Evolutionary conservation across 2,329 filamentous ascomycete species (phyloP), one percentile per base, ranked within the genome.

Genomic region (Coniochaeta prunicola): DNA sequence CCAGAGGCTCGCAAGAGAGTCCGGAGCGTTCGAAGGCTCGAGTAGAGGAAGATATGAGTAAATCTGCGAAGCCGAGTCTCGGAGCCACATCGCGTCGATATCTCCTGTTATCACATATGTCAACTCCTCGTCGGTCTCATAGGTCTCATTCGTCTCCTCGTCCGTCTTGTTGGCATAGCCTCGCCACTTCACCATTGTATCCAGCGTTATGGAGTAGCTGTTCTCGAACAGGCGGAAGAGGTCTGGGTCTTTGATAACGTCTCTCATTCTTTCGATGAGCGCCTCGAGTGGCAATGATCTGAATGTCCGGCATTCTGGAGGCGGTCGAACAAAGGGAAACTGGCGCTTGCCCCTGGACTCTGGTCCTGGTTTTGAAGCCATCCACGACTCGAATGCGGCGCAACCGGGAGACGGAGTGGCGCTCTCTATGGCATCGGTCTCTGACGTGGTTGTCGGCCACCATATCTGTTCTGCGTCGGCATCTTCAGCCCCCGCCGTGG

Each of bases 31-130:
- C 38, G 80, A 82, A 3, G 80, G 76, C 57, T 80, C 78, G 19
- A 90, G 73, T 12, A 90, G 72, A 1, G 83, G 79, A 53, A 86
- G 77, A 65, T 90, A 88, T 31, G 85, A 87, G 64, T 87, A 85
- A 71, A 91, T 80, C 69, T 91, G 88, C 66, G 89, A 89, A 17
- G 86, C 83, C 13, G 90, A 93, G 71, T 96, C 91, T 50, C 92
- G 85, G 59, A 96, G 77, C 92, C 92, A 96, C 75, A 93, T 90
- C 0, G 90, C 90, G 67, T 92, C 87, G 70, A 93, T 93, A 67
- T 93, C 90, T 42, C 90, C 90, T 0, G 90, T 93, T 56, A 92
- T 90, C 61, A 93, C 86, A 69, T 92, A 93, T 30, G 85, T 88
- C 65, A 93, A 84, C 57, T 85, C 74, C 13, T 86, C 84, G 60